Evolutionary conservation across 345 rosid species (phyloP).

Genomic region (Hibiscus mutabilis): DNA sequence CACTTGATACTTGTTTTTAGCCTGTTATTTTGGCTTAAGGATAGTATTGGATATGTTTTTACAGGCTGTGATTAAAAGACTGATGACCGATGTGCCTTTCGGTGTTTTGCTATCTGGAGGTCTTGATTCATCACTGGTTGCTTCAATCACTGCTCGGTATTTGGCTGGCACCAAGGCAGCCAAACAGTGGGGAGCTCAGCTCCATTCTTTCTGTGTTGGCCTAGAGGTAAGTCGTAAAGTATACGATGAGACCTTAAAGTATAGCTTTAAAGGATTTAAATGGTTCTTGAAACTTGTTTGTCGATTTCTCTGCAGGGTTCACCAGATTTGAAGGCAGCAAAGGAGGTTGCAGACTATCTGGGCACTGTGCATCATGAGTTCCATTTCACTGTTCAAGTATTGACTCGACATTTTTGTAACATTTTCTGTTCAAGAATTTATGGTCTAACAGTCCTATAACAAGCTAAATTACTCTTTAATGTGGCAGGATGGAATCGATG

Average conservation of each 20-base stretch:
- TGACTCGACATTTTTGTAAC: neutral
- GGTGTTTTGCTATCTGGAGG: conserved; percentile 96
- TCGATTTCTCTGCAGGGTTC: conserved; percentile 46
- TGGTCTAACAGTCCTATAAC: neutral
- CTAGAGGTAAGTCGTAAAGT: conserved; percentile 47
- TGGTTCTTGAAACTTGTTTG: neutral
- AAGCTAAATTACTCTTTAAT: neutral
- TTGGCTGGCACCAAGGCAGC: conserved; percentile 67
- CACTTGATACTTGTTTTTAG: neutral
- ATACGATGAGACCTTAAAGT: neutral
- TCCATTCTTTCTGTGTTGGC: conserved; percentile 88
- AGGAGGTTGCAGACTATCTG: conserved; percentile 80
- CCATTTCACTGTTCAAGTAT: conserved; percentile 81
- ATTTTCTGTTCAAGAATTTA: neutral
- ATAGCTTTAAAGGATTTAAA: neutral
- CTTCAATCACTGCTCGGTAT: conserved; percentile 77
- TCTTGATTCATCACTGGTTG: conserved; percentile 86
- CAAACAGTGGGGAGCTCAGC: conserved; percentile 76
- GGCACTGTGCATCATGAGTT: conserved; percentile 93
- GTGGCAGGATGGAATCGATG: conserved; percentile 79
- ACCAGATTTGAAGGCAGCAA: conserved; percentile 81
- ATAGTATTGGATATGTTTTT: neutral
- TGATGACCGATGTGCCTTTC: conserved; percentile 91
- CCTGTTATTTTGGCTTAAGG: neutral
- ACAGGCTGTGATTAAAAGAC: conserved; percentile 86